Evolutionary conservation across 2,329 filamentous ascomycete species (phyloP), one percentile per base, ranked within the genome.

Genomic region (Hypoxylon rubiginosum): DNA sequence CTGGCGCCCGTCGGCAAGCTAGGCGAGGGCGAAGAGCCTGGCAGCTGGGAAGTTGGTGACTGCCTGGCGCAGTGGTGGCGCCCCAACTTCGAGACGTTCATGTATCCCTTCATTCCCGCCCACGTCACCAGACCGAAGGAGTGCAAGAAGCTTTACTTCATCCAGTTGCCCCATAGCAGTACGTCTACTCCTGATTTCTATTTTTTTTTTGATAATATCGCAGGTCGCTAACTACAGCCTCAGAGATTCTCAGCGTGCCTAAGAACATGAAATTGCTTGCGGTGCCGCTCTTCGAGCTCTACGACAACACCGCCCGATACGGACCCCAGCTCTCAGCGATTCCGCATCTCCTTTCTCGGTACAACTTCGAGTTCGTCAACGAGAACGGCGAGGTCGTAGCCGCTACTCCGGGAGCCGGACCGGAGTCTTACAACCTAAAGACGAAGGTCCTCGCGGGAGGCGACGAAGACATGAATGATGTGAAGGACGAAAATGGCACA

Each of bases 191-290:
- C 2, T 67, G 57, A 52, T 54, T 34, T 32, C 30, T 15, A n/a
- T 17, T 41, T 19, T 9, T 21, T 11, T 41, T 10, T 39, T 2
- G 6, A 4, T 19, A 17, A 6, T 19, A 39, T 24, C 46, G 26
- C 34, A 46, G 57, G 41, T 24, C 52, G 67, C 72, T 78, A 72
- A 74, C 66, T 46, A 19, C 21, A 7, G 41, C 49, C 7, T 60
- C 78, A 97, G 94, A 97, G 83, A 92, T 98, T 13, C 86, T 99
- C 46, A 97, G 92, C 75, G 96, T 99, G 8, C 96, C 96, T 0
- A 99, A 99, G 84, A 99, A 99, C 82, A 98, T 99, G 96, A 99
- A 99, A 79, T 89, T 99, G 24, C 90, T 99, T 43, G 96, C 96
- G 1, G 96, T 99, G 1, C 96, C 96, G 0, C 86, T 99, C 0